Conservation (phyloP, 768 basidiomycete species). For the Phylloporus sp. region DNA sequence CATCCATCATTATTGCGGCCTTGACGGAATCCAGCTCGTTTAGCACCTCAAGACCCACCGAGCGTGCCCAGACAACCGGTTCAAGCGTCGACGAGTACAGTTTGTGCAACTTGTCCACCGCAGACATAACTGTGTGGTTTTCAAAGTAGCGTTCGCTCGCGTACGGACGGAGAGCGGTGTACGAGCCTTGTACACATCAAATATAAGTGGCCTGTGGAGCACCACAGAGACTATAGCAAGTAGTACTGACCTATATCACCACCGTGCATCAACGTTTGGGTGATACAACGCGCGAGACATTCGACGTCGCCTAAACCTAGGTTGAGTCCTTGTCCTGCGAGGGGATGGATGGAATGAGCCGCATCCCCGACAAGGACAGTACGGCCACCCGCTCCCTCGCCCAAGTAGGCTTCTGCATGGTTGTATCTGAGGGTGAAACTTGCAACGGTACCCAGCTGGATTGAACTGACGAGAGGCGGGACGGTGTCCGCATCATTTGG, state of each 20-base stretch:
- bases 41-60: constrained; percentile 82
- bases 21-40: constrained; percentile 88
- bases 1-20: constrained; percentile 76
- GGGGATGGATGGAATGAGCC: constrained; percentile 90
- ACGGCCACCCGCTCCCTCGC: constrained; percentile 59
- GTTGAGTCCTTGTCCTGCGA: constrained; percentile 95
- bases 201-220: neutral
- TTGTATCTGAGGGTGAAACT: constrained; percentile 88
- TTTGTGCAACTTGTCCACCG: constrained; percentile 87
- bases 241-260: constrained; percentile 72
- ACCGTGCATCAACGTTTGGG: constrained; percentile 53
- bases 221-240: neutral
- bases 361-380: constrained; percentile 94
- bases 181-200: constrained; percentile 49
- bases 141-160: constrained; percentile 75
- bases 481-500: constrained; percentile 55
- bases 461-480: constrained; percentile 69
- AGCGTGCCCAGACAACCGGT: constrained; percentile 82
- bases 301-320: constrained; percentile 87
- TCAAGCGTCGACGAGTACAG: constrained; percentile 66
- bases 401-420: constrained; percentile 85
- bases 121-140: constrained; percentile 83
- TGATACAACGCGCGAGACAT: constrained; percentile 63
- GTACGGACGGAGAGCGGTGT: constrained; percentile 73
- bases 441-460: constrained; percentile 73